phyloP scores from a whole-genome alignment of 2,329 filamentous ascomycete genomes.

The Penicillium sclerotiorum region DNA sequence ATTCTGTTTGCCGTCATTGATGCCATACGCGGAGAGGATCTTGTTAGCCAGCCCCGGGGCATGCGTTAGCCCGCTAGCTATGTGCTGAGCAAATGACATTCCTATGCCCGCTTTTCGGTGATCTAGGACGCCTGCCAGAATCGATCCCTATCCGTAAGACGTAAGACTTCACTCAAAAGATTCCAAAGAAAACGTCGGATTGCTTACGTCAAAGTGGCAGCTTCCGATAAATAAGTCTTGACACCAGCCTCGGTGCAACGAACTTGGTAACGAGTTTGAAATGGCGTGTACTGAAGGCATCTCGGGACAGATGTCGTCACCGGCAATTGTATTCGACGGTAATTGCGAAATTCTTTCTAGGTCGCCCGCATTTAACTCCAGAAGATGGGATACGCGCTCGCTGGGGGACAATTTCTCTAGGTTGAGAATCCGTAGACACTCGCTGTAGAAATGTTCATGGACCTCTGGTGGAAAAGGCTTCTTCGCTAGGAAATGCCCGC shows the following conservation, averaged over 20 bases:
- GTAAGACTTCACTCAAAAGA: not conserved
- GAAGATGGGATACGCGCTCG: too few relatives aligned
- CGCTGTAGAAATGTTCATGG: not conserved
- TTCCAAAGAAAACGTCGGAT: not conserved
- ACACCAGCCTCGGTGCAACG: not conserved
- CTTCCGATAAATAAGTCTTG: not conserved
- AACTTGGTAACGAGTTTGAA: not conserved
- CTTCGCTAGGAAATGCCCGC: not conserved
- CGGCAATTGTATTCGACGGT: too few relatives aligned
- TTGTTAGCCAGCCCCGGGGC: not conserved
- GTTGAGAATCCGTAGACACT: not conserved
- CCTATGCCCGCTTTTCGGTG: not conserved
- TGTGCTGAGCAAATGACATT: not conserved
- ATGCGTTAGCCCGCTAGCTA: not conserved
- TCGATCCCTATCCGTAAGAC: not conserved
- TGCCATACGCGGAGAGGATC: not conserved
- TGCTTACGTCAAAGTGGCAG: not conserved
- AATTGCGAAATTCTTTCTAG: too few relatives aligned
- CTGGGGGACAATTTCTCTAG: not conserved
- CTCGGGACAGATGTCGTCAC: not conserved
- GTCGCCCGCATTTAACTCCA: too few relatives aligned
- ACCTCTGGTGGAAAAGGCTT: not conserved
- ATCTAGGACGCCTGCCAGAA: not conserved
- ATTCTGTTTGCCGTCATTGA: not conserved
- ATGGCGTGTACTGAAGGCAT: not conserved